These are phyloP conservation scores for Bretziella fagacearum DNA, from an alignment of 2,329 filamentous ascomycete genomes.

Conservation along the genomic window DNA sequence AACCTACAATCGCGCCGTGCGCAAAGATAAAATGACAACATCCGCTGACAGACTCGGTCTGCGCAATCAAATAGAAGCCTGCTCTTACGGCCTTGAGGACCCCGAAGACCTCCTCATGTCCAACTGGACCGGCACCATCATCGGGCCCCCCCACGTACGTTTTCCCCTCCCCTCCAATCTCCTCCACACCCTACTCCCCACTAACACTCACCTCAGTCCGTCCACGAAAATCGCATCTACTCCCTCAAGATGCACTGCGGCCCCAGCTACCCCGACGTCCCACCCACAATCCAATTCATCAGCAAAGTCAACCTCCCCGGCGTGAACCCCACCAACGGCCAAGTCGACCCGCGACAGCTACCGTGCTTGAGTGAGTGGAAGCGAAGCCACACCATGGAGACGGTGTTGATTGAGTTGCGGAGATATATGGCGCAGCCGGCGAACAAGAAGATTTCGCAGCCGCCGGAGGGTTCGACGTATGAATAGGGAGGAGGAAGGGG, in stretches of 20 bases:
- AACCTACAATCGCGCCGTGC: neutral
- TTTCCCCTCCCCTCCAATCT: neutral
- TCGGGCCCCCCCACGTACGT: conserved; percentile 86
- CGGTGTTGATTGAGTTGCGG: conserved; percentile 70
- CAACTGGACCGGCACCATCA: conserved; percentile 96
- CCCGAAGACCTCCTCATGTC: conserved; percentile 92
- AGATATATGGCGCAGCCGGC: conserved; percentile 84
- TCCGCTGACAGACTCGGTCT: too few relatives aligned
- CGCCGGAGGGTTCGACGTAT: conserved; percentile 58
- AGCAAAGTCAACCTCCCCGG: conserved; percentile 95
- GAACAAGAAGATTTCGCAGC: conserved; percentile 92
- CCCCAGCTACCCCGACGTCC: conserved; percentile 69
- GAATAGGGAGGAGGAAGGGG: neutral
- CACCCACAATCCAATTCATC: conserved; percentile 80
- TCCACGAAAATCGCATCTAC: conserved; percentile 98
- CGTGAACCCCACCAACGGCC: conserved; percentile 62
- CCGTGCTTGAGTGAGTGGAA: conserved; percentile 83
- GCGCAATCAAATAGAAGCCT: conserved; percentile 57
- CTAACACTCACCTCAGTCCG: conserved; percentile 41
- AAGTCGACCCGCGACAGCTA: conserved; percentile 71
- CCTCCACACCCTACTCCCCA: neutral
- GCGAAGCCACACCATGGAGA: conserved; percentile 89
- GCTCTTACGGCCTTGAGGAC: conserved; percentile 90
- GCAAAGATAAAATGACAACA: too few relatives aligned
- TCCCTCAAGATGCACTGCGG: conserved; percentile 95